Evolutionary conservation across 176 grass and related monocot genomes (phyloP), one percentile per base, ranked within the genome.

Genomic region (Aegilops umbellulata): DNA sequence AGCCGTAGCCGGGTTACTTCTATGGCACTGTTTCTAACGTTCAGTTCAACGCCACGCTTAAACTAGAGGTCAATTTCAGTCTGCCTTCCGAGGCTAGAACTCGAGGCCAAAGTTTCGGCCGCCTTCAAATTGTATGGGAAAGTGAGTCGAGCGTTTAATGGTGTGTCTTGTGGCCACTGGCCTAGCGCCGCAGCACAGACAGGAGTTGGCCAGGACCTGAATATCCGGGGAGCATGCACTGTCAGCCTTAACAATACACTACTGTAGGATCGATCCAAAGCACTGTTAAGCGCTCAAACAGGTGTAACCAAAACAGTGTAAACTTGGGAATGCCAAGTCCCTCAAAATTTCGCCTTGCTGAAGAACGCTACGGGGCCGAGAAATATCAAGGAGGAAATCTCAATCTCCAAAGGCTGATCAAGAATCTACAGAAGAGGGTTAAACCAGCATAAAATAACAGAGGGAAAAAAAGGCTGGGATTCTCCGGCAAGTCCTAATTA

Each of bases 81-180:
- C 53, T 83, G 57, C 39, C 57, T 86, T 79, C 44, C 63, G 74
- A 88, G 68, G 31, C 80, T 77, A 65, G 32, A 68, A 76, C 44
- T 77, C 1, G 38, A 84, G 76, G 85, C 61, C 60, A 67, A 63
- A 44, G 41, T 62, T 55, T 51, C 85, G 77, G 85, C 82, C 70
- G 63, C 85, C 68, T 88, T 88, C 47, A 81, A 80, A 16, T 2
- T 24, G 36, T 77, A 77, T 77, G 61, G 85, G 62, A 36, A 81
- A 69, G 81, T 51, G 85, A 69, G 81, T 69, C 81, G 49, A 6
- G 69, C 23, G 71, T 81, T 91, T 84, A 88, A 84, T 87, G 77
- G 46, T 49, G 16, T 53, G 49, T 53, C 49, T 53, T 53, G 49
- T 19, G 16, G 16, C 49, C 49, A 53, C 49, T 53, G 49, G 49